Percentiles rank a stretch among this genome's conserved stretches.
phyloP scores from a whole-genome alignment of 2,329 filamentous ascomycete genomes.

The Colletotrichum chrysophilum region DNA sequence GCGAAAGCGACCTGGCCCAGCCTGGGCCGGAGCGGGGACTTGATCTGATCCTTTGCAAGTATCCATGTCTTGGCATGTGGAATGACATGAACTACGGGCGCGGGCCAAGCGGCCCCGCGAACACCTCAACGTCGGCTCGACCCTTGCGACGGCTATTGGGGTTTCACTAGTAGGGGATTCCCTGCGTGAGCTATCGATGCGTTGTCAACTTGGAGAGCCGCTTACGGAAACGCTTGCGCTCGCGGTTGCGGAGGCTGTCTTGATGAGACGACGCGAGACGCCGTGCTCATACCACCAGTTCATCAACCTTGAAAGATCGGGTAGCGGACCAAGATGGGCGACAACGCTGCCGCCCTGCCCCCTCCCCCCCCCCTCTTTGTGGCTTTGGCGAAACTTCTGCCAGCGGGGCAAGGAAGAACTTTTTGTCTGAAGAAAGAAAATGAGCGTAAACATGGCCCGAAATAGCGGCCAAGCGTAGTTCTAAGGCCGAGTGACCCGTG shows the following conservation, averaged over 20 bases:
- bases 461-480: background rate
- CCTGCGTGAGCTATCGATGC: constrained; percentile 24
- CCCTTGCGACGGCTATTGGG: background rate
- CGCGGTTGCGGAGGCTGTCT: background rate
- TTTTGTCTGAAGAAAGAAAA: background rate
- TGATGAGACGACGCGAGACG: background rate
- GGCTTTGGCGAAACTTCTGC: background rate
- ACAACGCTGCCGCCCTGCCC: background rate
- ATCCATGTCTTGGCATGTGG: background rate
- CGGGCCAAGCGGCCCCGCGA: background rate
- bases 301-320: background rate
- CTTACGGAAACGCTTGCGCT: constrained; percentile 35
- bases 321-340: background rate
- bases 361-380: background rate
- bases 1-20: background rate
- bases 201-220: constrained; percentile 31
- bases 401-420: background rate
- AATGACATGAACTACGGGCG: background rate
- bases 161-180: background rate
- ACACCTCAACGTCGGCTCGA: background rate
- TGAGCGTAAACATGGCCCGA: background rate
- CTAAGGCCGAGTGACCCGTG: background rate
- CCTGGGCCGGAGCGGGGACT: background rate
- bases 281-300: background rate
- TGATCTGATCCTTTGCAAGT: background rate